phyloP scores from a whole-genome alignment of 2,329 filamentous ascomycete species.

The Chalaropsis thielavioides region DNA sequence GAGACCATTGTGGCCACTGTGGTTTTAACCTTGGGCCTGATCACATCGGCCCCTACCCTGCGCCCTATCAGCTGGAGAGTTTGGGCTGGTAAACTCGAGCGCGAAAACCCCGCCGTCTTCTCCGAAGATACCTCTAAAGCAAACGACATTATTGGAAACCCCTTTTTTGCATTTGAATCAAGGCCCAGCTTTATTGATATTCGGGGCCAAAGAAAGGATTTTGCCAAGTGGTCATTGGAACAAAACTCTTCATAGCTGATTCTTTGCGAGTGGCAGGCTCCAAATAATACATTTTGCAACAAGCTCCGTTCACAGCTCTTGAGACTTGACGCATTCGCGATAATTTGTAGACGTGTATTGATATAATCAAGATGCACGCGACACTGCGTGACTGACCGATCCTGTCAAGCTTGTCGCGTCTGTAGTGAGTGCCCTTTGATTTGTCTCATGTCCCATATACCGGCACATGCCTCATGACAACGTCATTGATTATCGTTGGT shows the following conservation, averaged over 20 bases:
- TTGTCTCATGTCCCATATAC: neutral
- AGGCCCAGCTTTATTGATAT: slow-evolving; percentile 80
- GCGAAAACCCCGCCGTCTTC: slow-evolving; percentile 41
- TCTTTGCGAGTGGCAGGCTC: neutral
- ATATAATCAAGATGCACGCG: neutral
- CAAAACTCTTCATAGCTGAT: slow-evolving; percentile 9
- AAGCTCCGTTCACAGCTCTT: neutral
- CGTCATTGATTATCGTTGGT: neutral
- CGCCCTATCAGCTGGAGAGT: slow-evolving; percentile 73
- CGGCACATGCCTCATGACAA: neutral
- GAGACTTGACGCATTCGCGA: no score
- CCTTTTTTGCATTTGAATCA: slow-evolving; percentile 65
- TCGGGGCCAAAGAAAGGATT: slow-evolving; percentile 63
- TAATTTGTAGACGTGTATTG: no score
- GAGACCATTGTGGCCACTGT: slow-evolving; percentile 73
- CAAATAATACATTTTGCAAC: neutral
- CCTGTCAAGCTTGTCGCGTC: neutral
- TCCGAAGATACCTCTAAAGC: slow-evolving; percentile 56
- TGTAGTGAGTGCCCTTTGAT: neutral
- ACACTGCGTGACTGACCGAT: neutral
- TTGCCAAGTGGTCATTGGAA: slow-evolving; percentile 54
- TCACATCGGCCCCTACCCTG: slow-evolving; percentile 60
- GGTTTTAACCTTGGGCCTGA: slow-evolving; percentile 69
- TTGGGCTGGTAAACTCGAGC: slow-evolving; percentile 74
- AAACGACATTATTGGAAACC: slow-evolving; percentile 58